These are phyloP conservation scores for Tetrahymena malaccensis DNA, from an alignment of 73 alveolate species.

Conservation along the genomic window DNA sequence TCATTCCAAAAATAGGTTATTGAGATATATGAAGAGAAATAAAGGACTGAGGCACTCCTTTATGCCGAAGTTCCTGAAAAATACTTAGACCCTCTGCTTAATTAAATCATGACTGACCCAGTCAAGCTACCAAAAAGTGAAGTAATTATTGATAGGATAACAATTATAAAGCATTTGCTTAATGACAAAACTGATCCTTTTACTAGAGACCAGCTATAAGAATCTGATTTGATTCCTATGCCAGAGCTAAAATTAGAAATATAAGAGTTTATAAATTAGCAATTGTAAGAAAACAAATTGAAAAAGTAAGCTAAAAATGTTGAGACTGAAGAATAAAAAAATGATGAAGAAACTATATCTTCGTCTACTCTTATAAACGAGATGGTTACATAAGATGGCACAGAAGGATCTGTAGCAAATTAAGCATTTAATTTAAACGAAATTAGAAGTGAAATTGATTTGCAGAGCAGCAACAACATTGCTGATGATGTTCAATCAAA, in stretches of 20 bases:
- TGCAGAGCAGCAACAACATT: neutral
- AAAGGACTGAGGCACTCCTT: neutral
- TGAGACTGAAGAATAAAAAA: neutral
- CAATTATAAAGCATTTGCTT: neutral
- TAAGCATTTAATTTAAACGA: neutral
- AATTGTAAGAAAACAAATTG: neutral
- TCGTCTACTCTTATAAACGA: neutral
- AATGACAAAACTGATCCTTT: conserved; percentile 8
- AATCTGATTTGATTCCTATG: neutral
- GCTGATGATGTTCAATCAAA: neutral
- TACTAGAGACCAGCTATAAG: neutral
- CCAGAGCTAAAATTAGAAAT: conserved; percentile 15
- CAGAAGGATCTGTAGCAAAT: neutral
- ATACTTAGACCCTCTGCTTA: conserved; percentile 19
- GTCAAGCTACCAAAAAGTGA: conserved; percentile 9
- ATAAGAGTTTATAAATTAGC: neutral
- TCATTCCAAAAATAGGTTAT: neutral
- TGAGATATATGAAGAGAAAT: neutral
- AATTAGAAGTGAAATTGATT: neutral
- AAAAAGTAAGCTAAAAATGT: neutral
- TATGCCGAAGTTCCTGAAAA: conserved; percentile 19
- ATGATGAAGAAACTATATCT: neutral
- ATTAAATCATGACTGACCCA: conserved; percentile 26
- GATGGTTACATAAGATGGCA: neutral
- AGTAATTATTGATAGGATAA: conserved; percentile 13